Percentiles rank a stretch among this genome's conserved stretches.
Conservation (phyloP, 2,329 filamentous ascomycete species). For the Alternaria dauci region DNA sequence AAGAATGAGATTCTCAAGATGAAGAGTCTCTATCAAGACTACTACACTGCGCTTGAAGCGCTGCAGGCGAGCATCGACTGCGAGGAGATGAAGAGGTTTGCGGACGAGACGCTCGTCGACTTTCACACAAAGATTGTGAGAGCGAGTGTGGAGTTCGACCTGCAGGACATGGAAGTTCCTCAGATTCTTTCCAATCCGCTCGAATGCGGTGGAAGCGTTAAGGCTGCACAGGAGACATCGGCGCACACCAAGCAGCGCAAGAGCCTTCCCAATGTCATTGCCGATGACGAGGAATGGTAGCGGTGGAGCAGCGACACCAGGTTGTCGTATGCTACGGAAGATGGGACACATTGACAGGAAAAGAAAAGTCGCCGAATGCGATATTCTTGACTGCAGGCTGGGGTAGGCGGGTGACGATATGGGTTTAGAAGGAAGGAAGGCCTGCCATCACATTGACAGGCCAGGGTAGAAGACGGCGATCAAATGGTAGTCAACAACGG, state of each 20-base stretch:
- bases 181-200: rapidly evolving
- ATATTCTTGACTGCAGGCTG: background rate
- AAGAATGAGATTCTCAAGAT: background rate
- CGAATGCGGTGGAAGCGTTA: background rate
- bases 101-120: background rate
- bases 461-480: background rate
- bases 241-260: background rate
- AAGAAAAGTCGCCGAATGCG: background rate
- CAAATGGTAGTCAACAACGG: background rate
- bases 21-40: background rate
- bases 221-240: background rate
- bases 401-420: background rate
- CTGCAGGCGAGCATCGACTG: background rate
- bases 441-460: background rate
- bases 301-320: background rate
- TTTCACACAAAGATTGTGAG: background rate
- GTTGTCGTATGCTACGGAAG: background rate
- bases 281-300: background rate
- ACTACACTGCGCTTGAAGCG: background rate
- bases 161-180: background rate
- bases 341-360: background rate
- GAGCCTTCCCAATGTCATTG: background rate
- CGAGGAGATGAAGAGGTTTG: background rate
- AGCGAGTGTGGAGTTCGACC: background rate
- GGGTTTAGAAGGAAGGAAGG: background rate